Evolutionary conservation across 495 filamentous ascomycete genomes (phyloP), one percentile per base, ranked within the genome.

Genomic region (Darksidea phi): DNA sequence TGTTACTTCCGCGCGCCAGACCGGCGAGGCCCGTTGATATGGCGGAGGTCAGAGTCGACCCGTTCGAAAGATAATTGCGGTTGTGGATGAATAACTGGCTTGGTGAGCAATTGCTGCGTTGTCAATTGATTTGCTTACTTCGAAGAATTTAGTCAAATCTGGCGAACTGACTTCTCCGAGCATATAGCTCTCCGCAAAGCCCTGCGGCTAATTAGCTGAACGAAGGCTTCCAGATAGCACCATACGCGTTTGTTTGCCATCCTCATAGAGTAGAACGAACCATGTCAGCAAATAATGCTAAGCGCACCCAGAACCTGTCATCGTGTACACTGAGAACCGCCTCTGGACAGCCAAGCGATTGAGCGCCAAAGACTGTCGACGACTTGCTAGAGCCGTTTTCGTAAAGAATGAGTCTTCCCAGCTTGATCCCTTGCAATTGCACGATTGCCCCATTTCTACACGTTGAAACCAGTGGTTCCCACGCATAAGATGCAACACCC

Each of bases 161-260:
- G 75, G 71, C 56, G 84, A 87, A 15, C 82, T 79, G 26, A 88
- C 74, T 70, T 90, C 85, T 48, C 80, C 80, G 3, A 88, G 75
- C 83, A 90, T 87, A 70, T 86, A 88, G 32, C 84, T 79, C 73
- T 88, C 84, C 15, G 86, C 81, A 69, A 90, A 88, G 2, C 87
- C 87, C 63, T 66, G 47, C 13, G 11, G 17, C 18, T 10, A 26
- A 20, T 54, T 20, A 43, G 25, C n/a, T n/a, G n/a, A n/a, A n/a
- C n/a, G n/a, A n/a, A n/a, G 2, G 1, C 43, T 13, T 4, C n/a
- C 20, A 32, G 21, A 6, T 26, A 12, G 7, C 28, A n/a, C 24
- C n/a, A 13, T 11, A 46, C 5, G 13, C n/a, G n/a, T 37, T 1
- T 17, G 21, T n/a, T 11, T 6, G 25, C 18, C 11, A 11, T 6